Percentiles rank a stretch among this genome's conserved stretches.
phyloP scores from a whole-genome alignment of 352 stramenopile genomes.

The Peronosclerospora sorghi region DNA sequence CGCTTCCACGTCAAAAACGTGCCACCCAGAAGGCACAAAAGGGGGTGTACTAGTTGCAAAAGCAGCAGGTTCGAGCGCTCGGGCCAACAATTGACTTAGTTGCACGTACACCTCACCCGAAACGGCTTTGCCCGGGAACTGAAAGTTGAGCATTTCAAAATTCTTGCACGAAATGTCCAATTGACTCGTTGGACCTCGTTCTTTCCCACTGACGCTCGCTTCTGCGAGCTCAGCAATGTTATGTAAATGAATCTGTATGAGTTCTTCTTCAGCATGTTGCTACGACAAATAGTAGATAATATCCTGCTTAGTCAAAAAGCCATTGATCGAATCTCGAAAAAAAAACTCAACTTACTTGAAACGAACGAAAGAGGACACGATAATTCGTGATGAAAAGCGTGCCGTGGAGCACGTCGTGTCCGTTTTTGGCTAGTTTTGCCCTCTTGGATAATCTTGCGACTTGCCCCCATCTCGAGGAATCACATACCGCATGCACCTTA shows the following conservation, averaged over 20 bases:
- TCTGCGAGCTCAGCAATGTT: constrained; percentile 73
- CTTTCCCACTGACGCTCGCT: constrained; percentile 29
- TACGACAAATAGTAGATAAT: constrained; percentile 2
- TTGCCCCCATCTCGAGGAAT: constrained; percentile 35
- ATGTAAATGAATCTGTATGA: constrained; percentile 58
- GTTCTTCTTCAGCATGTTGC: constrained; percentile 25
- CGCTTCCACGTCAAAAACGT: constrained; percentile 34
- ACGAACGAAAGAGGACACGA: constrained; percentile 59
- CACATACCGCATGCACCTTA: constrained; percentile 62
- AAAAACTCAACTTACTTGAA: constrained; percentile 31
- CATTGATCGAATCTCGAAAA: neutral
- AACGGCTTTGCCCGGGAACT: constrained; percentile 50
- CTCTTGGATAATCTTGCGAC: constrained; percentile 19
- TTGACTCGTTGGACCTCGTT: constrained; percentile 41
- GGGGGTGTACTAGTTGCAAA: constrained; percentile 43
- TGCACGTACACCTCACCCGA: constrained; percentile 60
- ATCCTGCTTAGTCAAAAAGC: constrained; percentile 3
- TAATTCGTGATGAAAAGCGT: constrained; percentile 72
- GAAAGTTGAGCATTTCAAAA: constrained; percentile 73
- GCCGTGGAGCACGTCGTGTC: constrained; percentile 29
- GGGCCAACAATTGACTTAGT: constrained; percentile 44
- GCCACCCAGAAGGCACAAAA: constrained; percentile 32
- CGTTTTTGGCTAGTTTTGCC: constrained; percentile 3
- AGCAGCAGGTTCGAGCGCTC: constrained; percentile 39
- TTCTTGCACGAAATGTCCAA: constrained; percentile 83